A percentile compares a stretch with the other conserved stretches of the same genome.
These are phyloP conservation scores for Lanmaoa rubissima DNA, from an alignment of 768 basidiomycete genomes.

Conservation along the genomic window DNA sequence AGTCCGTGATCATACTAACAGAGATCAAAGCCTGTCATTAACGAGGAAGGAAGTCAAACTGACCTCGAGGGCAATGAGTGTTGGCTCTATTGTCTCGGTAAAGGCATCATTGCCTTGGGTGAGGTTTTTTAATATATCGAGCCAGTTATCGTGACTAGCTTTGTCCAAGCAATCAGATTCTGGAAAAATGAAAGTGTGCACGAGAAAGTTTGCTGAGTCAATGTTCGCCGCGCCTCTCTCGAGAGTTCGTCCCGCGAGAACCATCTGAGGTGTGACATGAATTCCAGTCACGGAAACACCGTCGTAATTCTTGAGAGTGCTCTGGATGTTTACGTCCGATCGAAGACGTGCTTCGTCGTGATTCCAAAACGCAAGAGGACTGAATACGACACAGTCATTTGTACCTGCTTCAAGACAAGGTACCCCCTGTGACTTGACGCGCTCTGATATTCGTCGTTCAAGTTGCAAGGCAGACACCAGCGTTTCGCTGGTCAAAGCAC, in stretches of 20 bases:
- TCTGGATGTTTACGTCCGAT: slow-evolving; percentile 54
- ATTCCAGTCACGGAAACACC: slow-evolving; percentile 57
- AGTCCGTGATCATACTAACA: slow-evolving; percentile 52
- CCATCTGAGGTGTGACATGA: slow-evolving; percentile 69
- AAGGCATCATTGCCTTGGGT: slow-evolving; percentile 37
- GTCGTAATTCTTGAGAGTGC: slow-evolving; percentile 57
- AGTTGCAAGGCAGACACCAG: slow-evolving; percentile 64
- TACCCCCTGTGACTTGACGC: slow-evolving; percentile 38
- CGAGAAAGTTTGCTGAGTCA: slow-evolving; percentile 68
- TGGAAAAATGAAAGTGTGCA: slow-evolving; percentile 80
- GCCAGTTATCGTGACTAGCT: slow-evolving; percentile 63
- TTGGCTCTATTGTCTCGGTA: slow-evolving; percentile 42
- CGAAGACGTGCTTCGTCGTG: slow-evolving; percentile 54
- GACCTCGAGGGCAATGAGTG: slow-evolving; percentile 46
- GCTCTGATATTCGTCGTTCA: slow-evolving; percentile 53
- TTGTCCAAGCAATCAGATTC: slow-evolving; percentile 67
- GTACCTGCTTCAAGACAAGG: slow-evolving; percentile 54
- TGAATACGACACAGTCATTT: slow-evolving; percentile 65
- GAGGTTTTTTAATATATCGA: slow-evolving; percentile 49
- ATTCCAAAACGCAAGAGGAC: slow-evolving; percentile 75
- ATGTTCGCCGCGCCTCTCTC: slow-evolving; percentile 51
- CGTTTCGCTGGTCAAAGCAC: slow-evolving; percentile 59
- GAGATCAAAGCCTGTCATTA: slow-evolving; percentile 8
- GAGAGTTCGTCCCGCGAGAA: slow-evolving; percentile 64
- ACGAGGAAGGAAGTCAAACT: slow-evolving; percentile 15